Percentiles rank a stretch among this genome's conserved stretches.
Conservation (phyloP, 2,329 filamentous ascomycete genomes). For the Blumeriella jaapii region DNA sequence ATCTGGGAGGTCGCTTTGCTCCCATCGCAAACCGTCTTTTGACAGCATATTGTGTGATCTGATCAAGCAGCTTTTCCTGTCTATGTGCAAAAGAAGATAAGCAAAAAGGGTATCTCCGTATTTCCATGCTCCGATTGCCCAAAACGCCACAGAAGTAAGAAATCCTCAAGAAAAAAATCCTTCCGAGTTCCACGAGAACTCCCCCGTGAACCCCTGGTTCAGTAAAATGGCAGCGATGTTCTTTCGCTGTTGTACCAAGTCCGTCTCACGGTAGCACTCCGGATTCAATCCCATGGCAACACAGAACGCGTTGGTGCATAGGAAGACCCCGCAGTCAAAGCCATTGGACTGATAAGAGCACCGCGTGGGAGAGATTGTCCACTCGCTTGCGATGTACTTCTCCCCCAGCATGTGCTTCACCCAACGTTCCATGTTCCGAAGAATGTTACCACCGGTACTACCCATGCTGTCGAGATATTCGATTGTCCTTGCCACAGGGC, state of each 20-base stretch:
- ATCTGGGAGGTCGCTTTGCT: no score
- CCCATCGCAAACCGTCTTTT: no score
- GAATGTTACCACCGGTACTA: constrained; percentile 26
- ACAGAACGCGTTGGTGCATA: constrained; percentile 61
- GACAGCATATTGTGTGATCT: no score
- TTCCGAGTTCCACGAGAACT: constrained; percentile 33
- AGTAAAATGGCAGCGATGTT: constrained; percentile 54
- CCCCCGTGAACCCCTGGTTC: constrained; percentile 52
- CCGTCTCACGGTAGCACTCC: constrained; percentile 35
- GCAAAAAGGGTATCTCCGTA: constrained; percentile 18
- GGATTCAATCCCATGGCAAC: constrained; percentile 31
- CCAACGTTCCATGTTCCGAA: constrained; percentile 35
- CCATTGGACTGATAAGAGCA: constrained; percentile 52
- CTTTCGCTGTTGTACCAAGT: constrained; percentile 48
- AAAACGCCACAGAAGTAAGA: constrained; percentile 11
- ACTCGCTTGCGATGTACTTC: constrained; percentile 44
- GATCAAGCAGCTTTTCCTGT: not conserved
- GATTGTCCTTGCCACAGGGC: constrained; percentile 46
- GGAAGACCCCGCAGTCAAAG: constrained; percentile 68
- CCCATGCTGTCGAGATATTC: constrained; percentile 61
- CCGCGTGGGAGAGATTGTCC: constrained; percentile 40
- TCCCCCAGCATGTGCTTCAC: constrained; percentile 45
- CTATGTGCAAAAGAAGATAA: not conserved
- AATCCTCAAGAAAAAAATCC: constrained; percentile 10
- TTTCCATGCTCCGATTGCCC: constrained; percentile 8